A percentile compares a stretch with the other conserved stretches of the same genome.
Conservation (phyloP, 2,329 filamentous ascomycete genomes). For the Epichloe coenophiala region DNA sequence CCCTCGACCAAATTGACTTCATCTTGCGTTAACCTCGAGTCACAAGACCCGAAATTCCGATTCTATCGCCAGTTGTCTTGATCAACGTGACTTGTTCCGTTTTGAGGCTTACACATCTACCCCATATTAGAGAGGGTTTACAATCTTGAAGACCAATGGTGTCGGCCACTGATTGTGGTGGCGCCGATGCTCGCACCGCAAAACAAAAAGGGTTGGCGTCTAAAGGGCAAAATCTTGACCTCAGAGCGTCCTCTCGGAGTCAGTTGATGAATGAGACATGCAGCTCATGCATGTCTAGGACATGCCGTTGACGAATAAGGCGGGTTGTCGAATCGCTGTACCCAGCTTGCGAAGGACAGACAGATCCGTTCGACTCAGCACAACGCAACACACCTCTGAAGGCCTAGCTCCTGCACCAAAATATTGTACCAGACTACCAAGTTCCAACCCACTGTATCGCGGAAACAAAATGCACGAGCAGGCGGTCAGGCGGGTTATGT, state of each 20-base stretch:
- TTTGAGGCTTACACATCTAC: background rate
- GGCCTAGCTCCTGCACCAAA: background rate
- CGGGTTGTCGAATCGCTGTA: background rate
- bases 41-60: background rate
- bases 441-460: background rate
- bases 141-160: background rate
- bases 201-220: slow-evolving; percentile 9
- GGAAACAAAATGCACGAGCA: background rate
- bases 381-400: background rate
- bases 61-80: background rate
- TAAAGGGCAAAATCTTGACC: slow-evolving; percentile 11
- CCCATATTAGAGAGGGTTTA: background rate
- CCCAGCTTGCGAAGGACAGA: background rate
- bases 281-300: slow-evolving; percentile 7
- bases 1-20: background rate
- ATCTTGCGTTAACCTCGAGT: background rate
- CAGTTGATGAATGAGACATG: background rate
- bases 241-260: slow-evolving; percentile 22
- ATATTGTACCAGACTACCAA: background rate
- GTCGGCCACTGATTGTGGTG: background rate
- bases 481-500: background rate
- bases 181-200: slow-evolving; percentile 2
- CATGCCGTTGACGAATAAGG: slow-evolving; percentile 17
- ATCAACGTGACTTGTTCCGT: background rate
- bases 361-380: too few species aligned